Conservation (phyloP, 2,329 filamentous ascomycete genomes). For the Microdochium bolleyi region DNA sequence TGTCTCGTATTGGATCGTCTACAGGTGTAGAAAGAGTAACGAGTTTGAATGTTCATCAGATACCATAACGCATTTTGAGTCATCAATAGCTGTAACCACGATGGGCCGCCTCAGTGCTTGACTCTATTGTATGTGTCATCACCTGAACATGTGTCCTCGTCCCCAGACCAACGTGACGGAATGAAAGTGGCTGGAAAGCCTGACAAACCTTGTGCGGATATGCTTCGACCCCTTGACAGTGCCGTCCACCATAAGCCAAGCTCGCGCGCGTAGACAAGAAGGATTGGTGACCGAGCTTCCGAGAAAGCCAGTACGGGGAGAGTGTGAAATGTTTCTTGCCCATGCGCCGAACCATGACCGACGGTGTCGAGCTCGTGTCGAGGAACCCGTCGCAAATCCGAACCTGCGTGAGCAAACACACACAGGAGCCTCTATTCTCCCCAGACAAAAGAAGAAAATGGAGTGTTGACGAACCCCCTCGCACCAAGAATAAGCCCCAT, state of each 20-base stretch:
- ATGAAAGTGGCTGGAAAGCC: constrained; percentile 43
- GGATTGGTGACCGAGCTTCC: not conserved
- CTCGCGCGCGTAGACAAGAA: not conserved
- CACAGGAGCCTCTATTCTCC: constrained; percentile 29
- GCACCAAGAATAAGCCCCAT: constrained; percentile 99
- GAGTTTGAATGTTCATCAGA: constrained; percentile 30
- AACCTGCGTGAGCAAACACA: constrained; percentile 81
- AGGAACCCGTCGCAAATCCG: not conserved
- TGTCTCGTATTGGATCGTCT: too few relatives aligned
- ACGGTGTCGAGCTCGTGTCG: not conserved
- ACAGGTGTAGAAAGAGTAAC: constrained; percentile 8
- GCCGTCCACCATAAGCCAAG: not conserved
- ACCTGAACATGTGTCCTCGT: constrained; percentile 40
- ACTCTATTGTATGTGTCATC: constrained; percentile 98
- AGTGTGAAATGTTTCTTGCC: not conserved
- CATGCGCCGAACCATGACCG: not conserved
- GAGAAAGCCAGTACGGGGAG: constrained; percentile 4
- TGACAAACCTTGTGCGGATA: constrained; percentile 27
- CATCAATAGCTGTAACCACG: constrained; percentile 35
- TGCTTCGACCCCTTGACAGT: constrained; percentile 3
- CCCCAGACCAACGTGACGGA: not conserved
- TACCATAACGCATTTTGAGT: constrained; percentile 39
- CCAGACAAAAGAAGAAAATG: constrained; percentile 46
- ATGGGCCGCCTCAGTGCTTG: constrained; percentile 78
- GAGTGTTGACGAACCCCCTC: constrained; percentile 60